These are phyloP conservation scores for Casuarina glauca DNA, from an alignment of 306 rosid species.

Conservation along the genomic window DNA sequence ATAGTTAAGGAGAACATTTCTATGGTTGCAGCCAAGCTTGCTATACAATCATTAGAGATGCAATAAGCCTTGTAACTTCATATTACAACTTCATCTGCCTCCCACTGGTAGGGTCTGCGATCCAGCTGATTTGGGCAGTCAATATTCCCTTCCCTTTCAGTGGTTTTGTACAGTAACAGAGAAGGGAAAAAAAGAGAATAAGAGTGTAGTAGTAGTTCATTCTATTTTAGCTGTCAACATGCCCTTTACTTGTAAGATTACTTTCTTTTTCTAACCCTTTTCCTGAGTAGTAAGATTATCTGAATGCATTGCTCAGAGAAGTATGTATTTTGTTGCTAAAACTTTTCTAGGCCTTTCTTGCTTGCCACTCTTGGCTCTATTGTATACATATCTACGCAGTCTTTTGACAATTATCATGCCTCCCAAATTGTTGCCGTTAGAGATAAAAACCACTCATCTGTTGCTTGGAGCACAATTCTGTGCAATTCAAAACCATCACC, in stretches of 20 bases:
- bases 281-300: background rate
- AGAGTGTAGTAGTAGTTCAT: too few species aligned
- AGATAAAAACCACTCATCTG: too few species aligned
- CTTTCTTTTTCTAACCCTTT: too few species aligned
- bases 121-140: slow-evolving; percentile 6
- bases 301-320: background rate
- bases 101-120: background rate
- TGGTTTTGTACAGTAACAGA: background rate
- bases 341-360: too few species aligned
- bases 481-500: too few species aligned
- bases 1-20: slow-evolving; percentile 32
- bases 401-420: too few species aligned
- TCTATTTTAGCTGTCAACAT: background rate
- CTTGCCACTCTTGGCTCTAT: background rate
- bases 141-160: background rate
- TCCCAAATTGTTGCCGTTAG: too few species aligned
- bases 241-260: background rate
- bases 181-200: too few species aligned
- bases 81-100: background rate
- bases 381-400: too few species aligned
- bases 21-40: slow-evolving; percentile 46
- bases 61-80: slow-evolving; percentile 8
- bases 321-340: too few species aligned
- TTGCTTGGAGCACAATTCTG: too few species aligned
- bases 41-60: slow-evolving; percentile 49